Conservation (phyloP, 2,329 filamentous ascomycete species). For the Diaporthe citri region DNA sequence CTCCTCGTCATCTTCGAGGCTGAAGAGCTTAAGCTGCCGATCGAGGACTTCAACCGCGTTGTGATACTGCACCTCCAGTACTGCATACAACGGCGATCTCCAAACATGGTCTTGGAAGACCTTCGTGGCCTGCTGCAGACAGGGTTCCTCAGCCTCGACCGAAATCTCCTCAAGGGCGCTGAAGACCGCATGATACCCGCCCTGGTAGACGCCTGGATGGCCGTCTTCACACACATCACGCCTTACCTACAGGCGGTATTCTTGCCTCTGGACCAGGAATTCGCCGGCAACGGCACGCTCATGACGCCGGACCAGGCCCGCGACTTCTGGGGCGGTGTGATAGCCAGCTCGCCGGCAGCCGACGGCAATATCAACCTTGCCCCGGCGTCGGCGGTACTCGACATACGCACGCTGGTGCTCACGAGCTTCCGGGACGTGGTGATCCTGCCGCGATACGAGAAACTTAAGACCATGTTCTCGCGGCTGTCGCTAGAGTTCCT, state of each 20-base stretch:
- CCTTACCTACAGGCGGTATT: constrained; percentile 98
- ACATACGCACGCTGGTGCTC: constrained; percentile 90
- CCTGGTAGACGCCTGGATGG: constrained; percentile 93
- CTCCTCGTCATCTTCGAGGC: constrained; percentile 84
- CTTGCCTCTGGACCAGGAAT: constrained; percentile 91
- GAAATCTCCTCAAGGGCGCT: constrained; percentile 80
- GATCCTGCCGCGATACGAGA: constrained; percentile 89
- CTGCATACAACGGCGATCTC: constrained; percentile 80
- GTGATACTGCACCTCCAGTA: constrained; percentile 84
- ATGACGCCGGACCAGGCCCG: constrained; percentile 83
- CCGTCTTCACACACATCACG: constrained; percentile 89
- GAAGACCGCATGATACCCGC: constrained; percentile 92
- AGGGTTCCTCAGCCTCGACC: constrained; percentile 88
- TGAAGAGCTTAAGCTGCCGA: constrained; percentile 81
- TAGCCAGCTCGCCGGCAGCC: constrained; percentile 49
- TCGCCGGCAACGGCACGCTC: constrained; percentile 84
- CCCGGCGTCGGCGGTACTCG: constrained; percentile 71
- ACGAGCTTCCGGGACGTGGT: constrained; percentile 90
- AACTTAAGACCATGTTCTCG: constrained; percentile 89
- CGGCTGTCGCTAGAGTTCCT: constrained; percentile 86
- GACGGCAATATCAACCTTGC: constrained; percentile 56
- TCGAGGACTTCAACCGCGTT: constrained; percentile 86
- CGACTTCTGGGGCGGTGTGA: constrained; percentile 89
- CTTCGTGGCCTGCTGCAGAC: constrained; percentile 80
- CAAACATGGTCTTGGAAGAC: constrained; percentile 80